These are phyloP conservation scores for Blastobotrys serpentis DNA, from an alignment of 1,139 yeast species.

Conservation along the genomic window DNA sequence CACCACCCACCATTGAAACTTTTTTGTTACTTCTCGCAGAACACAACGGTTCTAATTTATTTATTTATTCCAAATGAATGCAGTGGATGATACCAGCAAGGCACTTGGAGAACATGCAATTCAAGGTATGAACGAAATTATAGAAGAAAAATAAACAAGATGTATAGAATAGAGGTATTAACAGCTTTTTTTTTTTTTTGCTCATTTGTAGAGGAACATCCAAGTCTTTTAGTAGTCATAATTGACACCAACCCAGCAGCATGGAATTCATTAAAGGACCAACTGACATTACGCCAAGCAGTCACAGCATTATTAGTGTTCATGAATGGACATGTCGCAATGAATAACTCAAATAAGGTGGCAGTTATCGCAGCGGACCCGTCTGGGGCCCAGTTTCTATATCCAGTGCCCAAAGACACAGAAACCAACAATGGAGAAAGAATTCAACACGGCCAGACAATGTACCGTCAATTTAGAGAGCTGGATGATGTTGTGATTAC, in stretches of 20 bases:
- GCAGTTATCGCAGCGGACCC: slow-evolving; percentile 80
- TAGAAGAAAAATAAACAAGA: slow-evolving; percentile 8
- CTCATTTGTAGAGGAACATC: slow-evolving; percentile 65
- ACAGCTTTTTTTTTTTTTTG: slow-evolving; percentile 3
- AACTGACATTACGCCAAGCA: slow-evolving; percentile 52
- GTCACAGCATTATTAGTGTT: slow-evolving; percentile 64
- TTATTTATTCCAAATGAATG: slow-evolving; percentile 34
- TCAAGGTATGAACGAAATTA: slow-evolving; percentile 4
- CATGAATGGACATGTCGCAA: slow-evolving; percentile 81
- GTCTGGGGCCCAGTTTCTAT: slow-evolving; percentile 65
- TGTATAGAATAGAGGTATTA: slow-evolving; percentile 6
- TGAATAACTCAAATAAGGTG: slow-evolving; percentile 81
- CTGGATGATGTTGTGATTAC: slow-evolving; percentile 77
- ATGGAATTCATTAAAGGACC: slow-evolving; percentile 59
- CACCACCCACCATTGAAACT: background rate
- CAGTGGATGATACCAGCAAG: slow-evolving; percentile 42
- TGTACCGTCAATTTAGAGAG: slow-evolving; percentile 83
- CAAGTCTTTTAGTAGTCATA: slow-evolving; percentile 76
- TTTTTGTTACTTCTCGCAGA: background rate
- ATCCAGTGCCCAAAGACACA: slow-evolving; percentile 46
- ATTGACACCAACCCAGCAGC: slow-evolving; percentile 76
- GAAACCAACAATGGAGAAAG: slow-evolving; percentile 19
- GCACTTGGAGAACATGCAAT: slow-evolving; percentile 28
- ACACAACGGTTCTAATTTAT: background rate
- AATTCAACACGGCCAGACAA: slow-evolving; percentile 42